Conservation (phyloP, 2,329 filamentous ascomycete genomes). For the Parastagonospora nodorum region DNA sequence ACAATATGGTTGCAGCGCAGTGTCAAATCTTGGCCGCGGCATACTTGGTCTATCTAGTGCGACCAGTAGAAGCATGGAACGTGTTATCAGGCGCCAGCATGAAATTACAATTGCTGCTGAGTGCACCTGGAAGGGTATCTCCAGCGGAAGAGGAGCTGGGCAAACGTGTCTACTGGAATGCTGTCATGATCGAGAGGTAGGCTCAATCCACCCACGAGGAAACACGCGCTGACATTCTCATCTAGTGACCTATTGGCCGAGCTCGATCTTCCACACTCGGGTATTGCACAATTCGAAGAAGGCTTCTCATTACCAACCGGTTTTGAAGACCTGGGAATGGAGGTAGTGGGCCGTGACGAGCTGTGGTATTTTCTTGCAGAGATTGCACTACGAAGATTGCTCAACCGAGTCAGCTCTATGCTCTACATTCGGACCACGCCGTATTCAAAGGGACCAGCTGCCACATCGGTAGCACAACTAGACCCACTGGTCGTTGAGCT, state of each 20-base stretch:
- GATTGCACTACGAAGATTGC: constrained; percentile 75
- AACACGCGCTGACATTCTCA: constrained; percentile 2
- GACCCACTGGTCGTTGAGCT: constrained; percentile 80
- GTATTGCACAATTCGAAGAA: constrained; percentile 82
- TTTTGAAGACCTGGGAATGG: constrained; percentile 72
- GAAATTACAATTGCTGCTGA: constrained; percentile 78
- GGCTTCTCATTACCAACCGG: constrained; percentile 77
- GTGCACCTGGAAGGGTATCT: constrained; percentile 72
- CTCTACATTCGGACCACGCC: constrained; percentile 71
- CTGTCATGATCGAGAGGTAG: constrained; percentile 73
- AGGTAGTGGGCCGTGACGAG: constrained; percentile 72
- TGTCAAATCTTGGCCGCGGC: constrained; percentile 81
- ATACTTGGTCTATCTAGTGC: constrained; percentile 81
- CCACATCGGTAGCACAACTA: constrained; percentile 72
- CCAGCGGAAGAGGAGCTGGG: constrained; percentile 72
- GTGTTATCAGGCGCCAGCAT: constrained; percentile 79
- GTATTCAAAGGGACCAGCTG: constrained; percentile 45
- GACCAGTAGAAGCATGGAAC: constrained; percentile 83
- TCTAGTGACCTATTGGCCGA: constrained; percentile 72
- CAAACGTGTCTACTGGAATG: constrained; percentile 84
- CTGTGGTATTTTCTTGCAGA: constrained; percentile 87
- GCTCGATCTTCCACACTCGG: constrained; percentile 79
- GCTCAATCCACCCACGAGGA: not conserved
- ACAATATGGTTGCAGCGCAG: constrained; percentile 77
- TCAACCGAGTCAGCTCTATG: constrained; percentile 79